Evolutionary conservation across 2,329 filamentous ascomycete species (phyloP).

Genomic region (Davidsoniella eucalypti): DNA sequence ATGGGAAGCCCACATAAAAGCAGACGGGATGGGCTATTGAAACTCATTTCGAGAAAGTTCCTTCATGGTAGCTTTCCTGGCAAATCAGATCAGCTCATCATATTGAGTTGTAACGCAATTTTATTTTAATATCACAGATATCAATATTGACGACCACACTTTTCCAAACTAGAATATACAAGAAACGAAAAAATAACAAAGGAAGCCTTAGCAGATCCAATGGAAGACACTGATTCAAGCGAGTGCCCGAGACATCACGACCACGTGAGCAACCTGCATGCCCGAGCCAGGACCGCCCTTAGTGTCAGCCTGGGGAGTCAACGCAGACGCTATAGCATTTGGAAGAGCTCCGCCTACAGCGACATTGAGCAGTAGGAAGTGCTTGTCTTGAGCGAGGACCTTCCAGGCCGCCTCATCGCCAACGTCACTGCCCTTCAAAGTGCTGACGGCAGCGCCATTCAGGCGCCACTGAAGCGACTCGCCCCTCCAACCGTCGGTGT

Average conservation of each 20-base stretch:
- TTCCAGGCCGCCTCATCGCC: conserved; percentile 19
- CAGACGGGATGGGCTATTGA: too few species aligned
- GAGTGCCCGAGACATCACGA: not conserved
- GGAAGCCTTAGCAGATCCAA: too few species aligned
- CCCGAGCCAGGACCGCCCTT: conserved; percentile 18
- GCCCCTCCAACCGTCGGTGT: conserved; percentile 14
- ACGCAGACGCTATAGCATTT: conserved; percentile 19
- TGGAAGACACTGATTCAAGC: too few species aligned
- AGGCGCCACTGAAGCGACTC: conserved; percentile 23
- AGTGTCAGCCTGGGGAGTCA: conserved; percentile 21
- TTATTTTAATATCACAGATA: too few species aligned
- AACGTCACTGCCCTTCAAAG: conserved; percentile 17
- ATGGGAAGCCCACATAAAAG: too few species aligned
- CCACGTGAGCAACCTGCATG: conserved; percentile 26
- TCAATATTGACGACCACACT: too few species aligned
- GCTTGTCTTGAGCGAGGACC: conserved; percentile 17
- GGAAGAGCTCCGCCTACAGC: conserved; percentile 25
- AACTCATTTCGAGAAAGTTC: too few species aligned
- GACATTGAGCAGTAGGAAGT: conserved; percentile 25
- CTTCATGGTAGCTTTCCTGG: too few species aligned
- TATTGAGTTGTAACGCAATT: too few species aligned
- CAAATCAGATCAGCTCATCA: too few species aligned
- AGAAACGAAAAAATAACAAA: too few species aligned
- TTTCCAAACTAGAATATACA: too few species aligned
- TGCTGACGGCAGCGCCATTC: conserved; percentile 19